Evolutionary conservation across 1,284 basidiomycete genomes (phyloP).

Genomic region (Ganoderma sp.): DNA sequence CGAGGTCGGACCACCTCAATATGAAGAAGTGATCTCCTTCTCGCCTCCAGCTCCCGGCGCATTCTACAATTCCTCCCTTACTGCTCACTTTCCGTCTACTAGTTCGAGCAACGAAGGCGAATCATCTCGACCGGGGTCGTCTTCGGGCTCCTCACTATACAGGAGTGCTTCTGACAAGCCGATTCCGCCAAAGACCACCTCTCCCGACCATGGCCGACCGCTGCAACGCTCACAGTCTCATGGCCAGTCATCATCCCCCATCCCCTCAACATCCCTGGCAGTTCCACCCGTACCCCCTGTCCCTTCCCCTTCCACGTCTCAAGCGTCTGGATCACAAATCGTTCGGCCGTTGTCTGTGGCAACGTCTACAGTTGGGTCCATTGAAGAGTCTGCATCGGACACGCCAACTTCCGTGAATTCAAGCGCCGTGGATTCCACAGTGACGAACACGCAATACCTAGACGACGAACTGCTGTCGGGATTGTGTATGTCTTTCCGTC

Average conservation of each 20-base stretch:
- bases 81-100: conserved; percentile 5
- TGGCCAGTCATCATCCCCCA: conserved; percentile 14
- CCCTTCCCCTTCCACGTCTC: conserved; percentile 4
- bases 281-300: conserved; percentile 14
- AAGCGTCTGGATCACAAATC: background rate
- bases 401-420: conserved; percentile 5
- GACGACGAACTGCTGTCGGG: conserved; percentile 65
- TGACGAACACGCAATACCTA: conserved; percentile 60
- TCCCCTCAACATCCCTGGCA: conserved; percentile 11
- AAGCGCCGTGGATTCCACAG: conserved; percentile 26
- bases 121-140: conserved; percentile 11
- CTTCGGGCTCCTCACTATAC: conserved; percentile 13
- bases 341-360: conserved; percentile 14
- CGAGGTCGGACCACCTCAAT: conserved; percentile 26
- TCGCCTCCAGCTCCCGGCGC: conserved; percentile 16
- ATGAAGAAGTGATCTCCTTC: conserved; percentile 27
- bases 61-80: conserved; percentile 19
- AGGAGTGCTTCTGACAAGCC: conserved; percentile 29
- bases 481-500: conserved; percentile 59
- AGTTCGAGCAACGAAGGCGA: conserved; percentile 1
- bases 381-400: conserved; percentile 21
- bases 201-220: conserved; percentile 4
- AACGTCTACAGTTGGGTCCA: conserved; percentile 13
- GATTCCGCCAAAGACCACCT: conserved; percentile 13
- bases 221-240: conserved; percentile 27